Evolutionary conservation across 129 eudicot species (phyloP).

Genomic region (Flaveria robusta): DNA sequence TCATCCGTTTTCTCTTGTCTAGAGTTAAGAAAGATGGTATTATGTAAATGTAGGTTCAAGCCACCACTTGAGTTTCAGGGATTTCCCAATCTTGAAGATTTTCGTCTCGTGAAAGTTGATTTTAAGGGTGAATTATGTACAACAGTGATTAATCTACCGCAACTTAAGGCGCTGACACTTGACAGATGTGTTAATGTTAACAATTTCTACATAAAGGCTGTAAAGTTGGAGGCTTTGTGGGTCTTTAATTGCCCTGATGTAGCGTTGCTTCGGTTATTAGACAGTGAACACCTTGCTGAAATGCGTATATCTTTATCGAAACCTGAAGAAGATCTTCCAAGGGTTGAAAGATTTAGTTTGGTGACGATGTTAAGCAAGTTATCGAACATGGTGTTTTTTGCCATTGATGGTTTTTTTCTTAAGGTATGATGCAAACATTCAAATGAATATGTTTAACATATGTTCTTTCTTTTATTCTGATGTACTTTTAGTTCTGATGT

Average conservation of each 20-base stretch:
- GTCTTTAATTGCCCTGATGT: slow-evolving; percentile 13
- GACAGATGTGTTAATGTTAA: not conserved
- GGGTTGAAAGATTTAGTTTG: not conserved
- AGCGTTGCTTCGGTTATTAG: slow-evolving; percentile 10
- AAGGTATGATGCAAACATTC: slow-evolving; percentile 21
- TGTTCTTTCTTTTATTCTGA: not conserved
- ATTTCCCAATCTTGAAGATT: slow-evolving; percentile 19
- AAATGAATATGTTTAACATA: not conserved
- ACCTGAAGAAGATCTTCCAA: not conserved
- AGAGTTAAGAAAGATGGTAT: not conserved
- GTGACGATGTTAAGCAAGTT: slow-evolving; percentile 4
- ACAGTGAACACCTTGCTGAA: not conserved
- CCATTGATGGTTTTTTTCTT: slow-evolving; percentile 6
- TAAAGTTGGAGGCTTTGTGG: not conserved
- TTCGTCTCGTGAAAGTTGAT: not conserved
- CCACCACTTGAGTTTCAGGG: slow-evolving; percentile 10
- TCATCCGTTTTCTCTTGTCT: slow-evolving; percentile 19
- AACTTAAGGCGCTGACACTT: not conserved
- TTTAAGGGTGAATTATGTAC: not conserved
- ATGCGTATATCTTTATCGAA: not conserved
- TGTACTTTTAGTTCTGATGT: not conserved
- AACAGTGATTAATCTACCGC: slow-evolving; percentile 22
- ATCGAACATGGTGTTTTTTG: not conserved
- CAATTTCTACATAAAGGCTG: slow-evolving; percentile 18
- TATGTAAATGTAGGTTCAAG: not conserved